Conservation (phyloP, 495 filamentous ascomycete species). For the Penicillium tannophilum region DNA sequence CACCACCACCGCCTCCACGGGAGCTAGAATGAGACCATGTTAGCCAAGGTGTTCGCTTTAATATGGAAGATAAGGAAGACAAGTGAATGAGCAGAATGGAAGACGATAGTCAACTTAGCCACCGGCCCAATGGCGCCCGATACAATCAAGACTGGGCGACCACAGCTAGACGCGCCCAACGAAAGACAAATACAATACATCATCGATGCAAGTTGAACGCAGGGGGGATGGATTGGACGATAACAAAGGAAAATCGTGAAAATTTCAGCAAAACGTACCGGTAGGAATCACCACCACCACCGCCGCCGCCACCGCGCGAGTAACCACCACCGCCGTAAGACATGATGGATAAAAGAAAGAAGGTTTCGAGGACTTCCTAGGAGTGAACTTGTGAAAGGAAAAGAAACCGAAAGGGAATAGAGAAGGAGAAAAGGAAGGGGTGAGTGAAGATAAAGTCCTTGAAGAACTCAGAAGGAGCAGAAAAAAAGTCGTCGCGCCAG, state of each 20-base stretch:
- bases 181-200: background rate
- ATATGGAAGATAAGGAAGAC: background rate
- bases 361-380: conserved; percentile 12
- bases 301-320: conserved; percentile 30
- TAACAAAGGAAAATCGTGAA: conserved; percentile 13
- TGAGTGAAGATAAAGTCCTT: conserved; percentile 15
- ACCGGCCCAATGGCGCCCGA: conserved; percentile 10
- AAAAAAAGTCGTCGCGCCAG: conserved; percentile 24
- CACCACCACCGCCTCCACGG: conserved; percentile 45
- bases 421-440: conserved; percentile 26
- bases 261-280: conserved; percentile 35
- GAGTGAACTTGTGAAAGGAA: conserved; percentile 26
- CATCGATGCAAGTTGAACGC: background rate
- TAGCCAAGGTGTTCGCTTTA: conserved; percentile 14
- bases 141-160: background rate
- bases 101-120: background rate
- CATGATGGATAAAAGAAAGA: conserved; percentile 48
- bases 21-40: conserved; percentile 32
- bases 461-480: conserved; percentile 23
- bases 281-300: conserved; percentile 40
- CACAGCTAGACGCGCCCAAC: background rate
- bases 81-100: background rate
- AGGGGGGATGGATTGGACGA: conserved; percentile 2
- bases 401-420: conserved; percentile 24
- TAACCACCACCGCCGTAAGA: conserved; percentile 78